Conservation (phyloP, 345 rosid species). For the Aethionema arabicum region DNA sequence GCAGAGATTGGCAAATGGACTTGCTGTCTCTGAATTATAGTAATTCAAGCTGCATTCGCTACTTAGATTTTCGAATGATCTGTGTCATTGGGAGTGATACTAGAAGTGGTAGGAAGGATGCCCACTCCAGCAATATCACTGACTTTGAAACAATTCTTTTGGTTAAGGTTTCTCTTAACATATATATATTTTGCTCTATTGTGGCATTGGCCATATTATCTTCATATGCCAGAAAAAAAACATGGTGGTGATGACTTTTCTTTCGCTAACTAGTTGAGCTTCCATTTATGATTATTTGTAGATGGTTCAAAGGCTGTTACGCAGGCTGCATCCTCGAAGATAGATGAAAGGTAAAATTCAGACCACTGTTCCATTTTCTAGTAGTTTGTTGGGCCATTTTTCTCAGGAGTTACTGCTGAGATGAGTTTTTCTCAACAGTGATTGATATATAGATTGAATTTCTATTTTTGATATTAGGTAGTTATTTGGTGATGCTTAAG, state of each 20-base stretch:
- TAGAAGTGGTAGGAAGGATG: not conserved
- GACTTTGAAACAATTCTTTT: conserved; percentile 5
- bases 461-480: conserved; percentile 10
- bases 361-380: conserved; percentile 18
- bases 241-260: conserved; percentile 7
- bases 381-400: conserved; percentile 5
- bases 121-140: not conserved
- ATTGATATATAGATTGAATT: not conserved
- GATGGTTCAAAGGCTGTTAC: conserved; percentile 59
- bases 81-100: conserved; percentile 19
- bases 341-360: conserved; percentile 62
- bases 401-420: not conserved
- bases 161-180: conserved; percentile 5
- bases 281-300: conserved; percentile 31
- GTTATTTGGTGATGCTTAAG: conserved; percentile 9
- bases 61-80: conserved; percentile 11
- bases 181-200: not conserved
- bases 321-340: conserved; percentile 45
- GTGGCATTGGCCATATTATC: conserved; percentile 12
- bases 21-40: not conserved
- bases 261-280: conserved; percentile 19
- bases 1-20: not conserved
- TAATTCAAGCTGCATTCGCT: conserved; percentile 9
- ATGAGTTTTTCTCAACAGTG: conserved; percentile 12
- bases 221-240: not conserved